Base-by-base conservation (phyloP, 2,329 filamentous ascomycete genomes). In the Cadophora sp. region DNA sequence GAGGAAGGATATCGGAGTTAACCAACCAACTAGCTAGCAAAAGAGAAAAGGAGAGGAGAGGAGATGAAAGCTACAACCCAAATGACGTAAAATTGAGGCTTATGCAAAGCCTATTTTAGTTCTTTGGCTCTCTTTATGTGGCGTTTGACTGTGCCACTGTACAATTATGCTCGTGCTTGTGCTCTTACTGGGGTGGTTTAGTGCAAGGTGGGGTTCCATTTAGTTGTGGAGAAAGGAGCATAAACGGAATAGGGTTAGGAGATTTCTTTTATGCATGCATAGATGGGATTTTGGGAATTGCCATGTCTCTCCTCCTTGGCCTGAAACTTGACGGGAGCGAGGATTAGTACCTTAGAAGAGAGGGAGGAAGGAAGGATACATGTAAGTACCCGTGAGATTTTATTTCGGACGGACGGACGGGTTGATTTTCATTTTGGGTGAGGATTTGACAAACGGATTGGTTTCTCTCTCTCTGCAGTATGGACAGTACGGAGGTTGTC, bases 41-140 rank as follows among this genome's bases (percentile, higher is more conserved):
- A 30, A 30, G 27, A 30, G 27, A 30, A 30, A 30, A 30, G n/a
- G n/a, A n/a, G n/a, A 30, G 27, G 27, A 30, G 27, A 30, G 27
- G 6, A 30, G 27, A 30, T 4, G 4, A 30, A 30, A 30, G 27
- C 27, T 6, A 30, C 27, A 30, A 30, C 27, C 27, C 27, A 51
- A 53, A n/a, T 53, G 50, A 53, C 50, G 50, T 53, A 53, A 53
- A 53, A 30, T 39, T 53, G 50, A 53, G 50, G 50, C 50, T 53
- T 33, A 53, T 53, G 50, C 50, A 14, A 1, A 8, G 13, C 13
- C 48, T 51, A 14, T 51, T 7, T 22, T 14, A 22, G 11, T 24
- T 27, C 18, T 30, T 30, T 53, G 7, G n/a, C n/a, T n/a, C n/a
- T n/a, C n/a, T 53, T n/a, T 14, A 18, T 53, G 50, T 53, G 50